A percentile compares a stretch with the other conserved stretches of the same genome.
These are phyloP conservation scores for Sugiyamaella paludigena DNA, from an alignment of 1,139 yeast genomes.

Conservation along the genomic window DNA sequence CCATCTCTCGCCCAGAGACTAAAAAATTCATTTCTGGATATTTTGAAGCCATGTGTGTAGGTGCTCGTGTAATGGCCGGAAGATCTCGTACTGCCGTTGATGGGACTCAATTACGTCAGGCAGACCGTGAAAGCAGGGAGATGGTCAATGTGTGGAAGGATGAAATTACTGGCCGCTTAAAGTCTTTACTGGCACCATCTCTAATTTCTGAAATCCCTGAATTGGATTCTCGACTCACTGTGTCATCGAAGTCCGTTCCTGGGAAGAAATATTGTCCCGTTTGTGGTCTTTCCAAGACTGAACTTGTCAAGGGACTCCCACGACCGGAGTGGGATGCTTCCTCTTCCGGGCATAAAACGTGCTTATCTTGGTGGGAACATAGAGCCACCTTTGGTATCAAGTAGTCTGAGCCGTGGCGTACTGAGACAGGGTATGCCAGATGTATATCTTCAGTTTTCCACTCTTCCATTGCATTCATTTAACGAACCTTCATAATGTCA, in stretches of 20 bases:
- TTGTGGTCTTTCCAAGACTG: conserved; percentile 27
- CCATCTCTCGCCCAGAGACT: conserved; percentile 27
- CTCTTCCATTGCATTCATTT: no score
- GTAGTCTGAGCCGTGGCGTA: no score
- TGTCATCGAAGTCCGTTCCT: conserved; percentile 5
- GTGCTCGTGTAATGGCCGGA: conserved; percentile 30
- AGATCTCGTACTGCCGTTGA: conserved; percentile 23
- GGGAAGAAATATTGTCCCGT: conserved; percentile 20
- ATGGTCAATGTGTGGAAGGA: conserved; percentile 25
- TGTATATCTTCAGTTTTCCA: no score
- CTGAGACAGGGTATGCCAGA: no score
- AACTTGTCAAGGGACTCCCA: conserved; percentile 23
- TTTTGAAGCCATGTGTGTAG: conserved; percentile 25
- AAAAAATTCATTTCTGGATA: conserved; percentile 26
- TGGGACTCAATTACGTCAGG: conserved; percentile 13
- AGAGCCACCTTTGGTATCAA: conserved; percentile 14
- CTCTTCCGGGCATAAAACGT: conserved; percentile 21
- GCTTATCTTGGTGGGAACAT: conserved; percentile 25
- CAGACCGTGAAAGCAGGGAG: conserved; percentile 26
- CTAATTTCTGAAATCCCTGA: conserved; percentile 14
- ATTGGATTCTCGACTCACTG: conserved; percentile 15
- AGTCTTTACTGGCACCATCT: conserved; percentile 18
- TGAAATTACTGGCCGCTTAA: conserved; percentile 20
- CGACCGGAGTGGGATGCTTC: conserved; percentile 20
- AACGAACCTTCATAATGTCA: no score